phyloP scores from a whole-genome alignment of 495 filamentous ascomycete genomes.

The Podospora fimiseda region DNA sequence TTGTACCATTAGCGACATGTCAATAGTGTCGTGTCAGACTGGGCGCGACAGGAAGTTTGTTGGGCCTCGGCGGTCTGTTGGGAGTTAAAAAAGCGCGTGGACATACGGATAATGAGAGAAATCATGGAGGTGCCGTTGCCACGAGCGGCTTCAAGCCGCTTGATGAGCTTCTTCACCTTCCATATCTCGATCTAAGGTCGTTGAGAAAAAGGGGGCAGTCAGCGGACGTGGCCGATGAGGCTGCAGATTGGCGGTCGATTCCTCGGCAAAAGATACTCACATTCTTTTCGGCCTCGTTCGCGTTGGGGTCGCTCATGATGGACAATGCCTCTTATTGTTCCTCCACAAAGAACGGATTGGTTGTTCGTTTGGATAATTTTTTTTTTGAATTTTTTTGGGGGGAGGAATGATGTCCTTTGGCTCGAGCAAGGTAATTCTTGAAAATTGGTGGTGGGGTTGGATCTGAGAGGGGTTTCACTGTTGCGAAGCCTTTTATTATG shows the following conservation, averaged over 20 bases:
- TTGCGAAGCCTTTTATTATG: constrained; percentile 21
- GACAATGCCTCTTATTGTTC: constrained; percentile 18
- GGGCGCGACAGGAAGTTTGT: background rate
- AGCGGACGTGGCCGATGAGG: constrained; percentile 7
- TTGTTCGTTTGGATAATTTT: too few species aligned
- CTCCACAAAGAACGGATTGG: constrained; percentile 11
- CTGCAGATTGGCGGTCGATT: too few species aligned
- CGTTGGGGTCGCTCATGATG: constrained; percentile 85
- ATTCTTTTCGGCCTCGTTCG: constrained; percentile 96
- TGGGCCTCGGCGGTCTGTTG: background rate
- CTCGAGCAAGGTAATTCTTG: constrained; percentile 8
- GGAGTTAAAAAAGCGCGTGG: too few species aligned
- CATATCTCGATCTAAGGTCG: constrained; percentile 69
- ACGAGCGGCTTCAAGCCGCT: constrained; percentile 83
- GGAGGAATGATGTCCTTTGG: constrained; percentile 7
- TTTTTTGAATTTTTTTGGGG: constrained; percentile 7
- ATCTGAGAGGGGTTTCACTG: constrained; percentile 24
- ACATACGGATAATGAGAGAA: constrained; percentile 92
- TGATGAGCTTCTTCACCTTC: constrained; percentile 95
- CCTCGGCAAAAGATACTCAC: constrained; percentile 51
- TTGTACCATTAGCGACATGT: constrained; percentile 7
- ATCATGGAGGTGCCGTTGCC: constrained; percentile 99
- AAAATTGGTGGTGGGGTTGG: constrained; percentile 27
- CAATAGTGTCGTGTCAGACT: background rate
- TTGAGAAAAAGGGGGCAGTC: constrained; percentile 9